Conservation (phyloP, 2,329 filamentous ascomycete species). For the Monilinia polystroma region DNA sequence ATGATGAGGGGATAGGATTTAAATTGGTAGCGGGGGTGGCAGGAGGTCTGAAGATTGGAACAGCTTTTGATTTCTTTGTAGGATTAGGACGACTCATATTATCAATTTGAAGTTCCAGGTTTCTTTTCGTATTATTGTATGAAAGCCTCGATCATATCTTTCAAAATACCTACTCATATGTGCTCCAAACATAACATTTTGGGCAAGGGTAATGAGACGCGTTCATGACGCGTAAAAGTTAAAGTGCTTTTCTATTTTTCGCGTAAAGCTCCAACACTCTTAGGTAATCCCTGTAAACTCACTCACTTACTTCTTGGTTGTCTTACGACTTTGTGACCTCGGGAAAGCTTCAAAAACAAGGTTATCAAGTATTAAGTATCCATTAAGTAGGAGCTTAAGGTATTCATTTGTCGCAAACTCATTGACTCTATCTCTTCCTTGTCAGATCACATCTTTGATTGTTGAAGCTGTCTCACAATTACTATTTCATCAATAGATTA, state of each 20-base stretch:
- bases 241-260: conserved; percentile 18
- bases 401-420: conserved; percentile 25
- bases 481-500: not conserved
- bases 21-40: conserved; percentile 31
- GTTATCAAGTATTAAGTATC: too few species aligned
- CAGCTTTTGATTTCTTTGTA: conserved; percentile 32
- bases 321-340: conserved; percentile 4
- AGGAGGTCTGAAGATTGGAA: conserved; percentile 36
- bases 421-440: not conserved
- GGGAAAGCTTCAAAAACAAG: conserved; percentile 1
- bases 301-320: not conserved
- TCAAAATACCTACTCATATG: conserved; percentile 1
- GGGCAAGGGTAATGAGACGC: conserved; percentile 25
- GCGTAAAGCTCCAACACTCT: conserved; percentile 12
- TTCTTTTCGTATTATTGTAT: not conserved
- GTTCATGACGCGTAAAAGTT: conserved; percentile 26
- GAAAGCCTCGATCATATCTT: not conserved
- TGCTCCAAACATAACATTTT: conserved; percentile 11
- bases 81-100: conserved; percentile 36
- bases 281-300: conserved; percentile 12
- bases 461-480: not conserved
- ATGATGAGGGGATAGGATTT: conserved; percentile 78
- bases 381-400: too few species aligned
- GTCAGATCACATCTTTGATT: not conserved
- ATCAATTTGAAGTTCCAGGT: not conserved